Conservation (phyloP, 345 rosid species). For the Trapa incisa region DNA sequence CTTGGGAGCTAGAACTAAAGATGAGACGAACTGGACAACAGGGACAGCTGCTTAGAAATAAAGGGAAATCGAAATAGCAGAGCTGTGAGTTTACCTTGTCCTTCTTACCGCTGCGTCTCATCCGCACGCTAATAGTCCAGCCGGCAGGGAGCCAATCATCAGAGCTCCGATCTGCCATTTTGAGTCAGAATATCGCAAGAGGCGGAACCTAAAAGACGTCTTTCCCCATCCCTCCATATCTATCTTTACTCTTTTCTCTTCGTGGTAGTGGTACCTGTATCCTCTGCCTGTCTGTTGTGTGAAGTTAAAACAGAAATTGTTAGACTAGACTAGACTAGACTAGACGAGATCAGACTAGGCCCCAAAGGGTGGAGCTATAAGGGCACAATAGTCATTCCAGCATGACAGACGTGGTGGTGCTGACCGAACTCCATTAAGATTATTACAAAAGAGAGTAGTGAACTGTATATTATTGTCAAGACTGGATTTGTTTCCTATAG, state of each 20-base stretch:
- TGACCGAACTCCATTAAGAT: too few species aligned
- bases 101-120: constrained; percentile 48
- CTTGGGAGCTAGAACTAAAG: not conserved
- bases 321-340: not conserved
- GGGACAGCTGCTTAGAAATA: too few species aligned
- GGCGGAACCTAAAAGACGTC: constrained; percentile 5
- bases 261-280: not conserved
- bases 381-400: constrained; percentile 5
- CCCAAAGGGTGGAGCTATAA: not conserved
- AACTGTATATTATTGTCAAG: too few species aligned
- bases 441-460: too few species aligned
- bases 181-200: constrained; percentile 9
- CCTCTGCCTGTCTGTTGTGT: too few species aligned
- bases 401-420: constrained; percentile 22
- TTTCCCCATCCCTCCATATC: not conserved
- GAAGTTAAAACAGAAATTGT: not conserved
- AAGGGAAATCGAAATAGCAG: not conserved
- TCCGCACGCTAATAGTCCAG: constrained; percentile 45
- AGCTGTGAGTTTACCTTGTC: constrained; percentile 41
- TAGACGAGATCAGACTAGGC: not conserved
- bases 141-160: constrained; percentile 43
- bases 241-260: not conserved
- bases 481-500: too few species aligned
- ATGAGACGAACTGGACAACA: not conserved
- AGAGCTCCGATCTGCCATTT: constrained; percentile 19